Conservation (phyloP, 345 rosid species). For the Aquilaria malaccensis region DNA sequence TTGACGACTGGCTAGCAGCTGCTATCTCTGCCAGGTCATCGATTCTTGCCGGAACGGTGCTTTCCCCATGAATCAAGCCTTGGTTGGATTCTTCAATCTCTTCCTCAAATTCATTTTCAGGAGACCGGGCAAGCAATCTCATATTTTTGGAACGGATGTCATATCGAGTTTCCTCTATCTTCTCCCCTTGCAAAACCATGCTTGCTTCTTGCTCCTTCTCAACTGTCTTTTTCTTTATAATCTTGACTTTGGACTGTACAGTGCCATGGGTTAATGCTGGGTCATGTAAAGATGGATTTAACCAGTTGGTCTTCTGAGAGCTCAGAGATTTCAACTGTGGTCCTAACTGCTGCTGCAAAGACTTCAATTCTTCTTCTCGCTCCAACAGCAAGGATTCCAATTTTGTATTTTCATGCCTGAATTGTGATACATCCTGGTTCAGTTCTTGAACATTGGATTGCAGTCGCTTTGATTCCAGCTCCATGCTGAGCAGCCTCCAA, state of each 20-base stretch:
- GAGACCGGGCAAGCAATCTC: slow-evolving; percentile 33
- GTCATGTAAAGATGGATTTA: slow-evolving; percentile 25
- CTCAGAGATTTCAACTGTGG: slow-evolving; percentile 24
- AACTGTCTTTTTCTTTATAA: slow-evolving; percentile 24
- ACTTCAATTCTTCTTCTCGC: slow-evolving; percentile 45
- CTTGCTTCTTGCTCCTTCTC: slow-evolving; percentile 32
- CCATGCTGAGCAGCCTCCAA: slow-evolving; percentile 70
- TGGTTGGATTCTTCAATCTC: slow-evolving; percentile 24
- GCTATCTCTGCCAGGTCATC: slow-evolving; percentile 18
- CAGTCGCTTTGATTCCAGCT: slow-evolving; percentile 65
- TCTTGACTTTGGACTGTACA: slow-evolving; percentile 33
- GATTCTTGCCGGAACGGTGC: slow-evolving; percentile 17
- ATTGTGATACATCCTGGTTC: slow-evolving; percentile 49
- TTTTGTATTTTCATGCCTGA: slow-evolving; percentile 47
- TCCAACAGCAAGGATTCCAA: slow-evolving; percentile 39
- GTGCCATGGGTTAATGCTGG: slow-evolving; percentile 19
- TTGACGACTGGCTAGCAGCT: slow-evolving; percentile 22
- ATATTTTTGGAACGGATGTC: slow-evolving; percentile 10
- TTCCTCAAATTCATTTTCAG: slow-evolving; percentile 49
- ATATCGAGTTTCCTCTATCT: slow-evolving; percentile 22
- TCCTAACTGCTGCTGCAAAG: slow-evolving; percentile 34
- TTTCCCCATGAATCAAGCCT: slow-evolving; percentile 22
- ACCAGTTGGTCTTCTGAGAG: slow-evolving; percentile 23
- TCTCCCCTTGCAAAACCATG: slow-evolving; percentile 18
- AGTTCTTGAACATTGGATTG: slow-evolving; percentile 57